Evolutionary conservation across 2,329 filamentous ascomycete genomes (phyloP), one percentile per base, ranked within the genome.

Genomic region (Phaeosphaeriaceae sp.): DNA sequence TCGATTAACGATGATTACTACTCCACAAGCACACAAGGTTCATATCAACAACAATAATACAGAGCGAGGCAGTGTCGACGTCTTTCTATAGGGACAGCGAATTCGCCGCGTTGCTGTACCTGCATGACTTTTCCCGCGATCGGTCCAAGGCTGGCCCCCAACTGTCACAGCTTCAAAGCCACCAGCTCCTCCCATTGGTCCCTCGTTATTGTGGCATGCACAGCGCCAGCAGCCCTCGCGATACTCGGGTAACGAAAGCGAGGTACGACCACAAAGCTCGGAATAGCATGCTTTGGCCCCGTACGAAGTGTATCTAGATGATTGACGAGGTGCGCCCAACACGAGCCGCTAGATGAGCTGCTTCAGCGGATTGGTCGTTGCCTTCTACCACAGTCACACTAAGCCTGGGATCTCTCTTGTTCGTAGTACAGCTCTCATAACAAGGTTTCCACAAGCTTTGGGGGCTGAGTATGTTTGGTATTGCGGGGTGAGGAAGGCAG

Each of bases 211-310:
- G 50, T 52, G 47, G 45, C 52, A 50, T 46, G 47, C 19, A 48
- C 17, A 36, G 21, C 15, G 15, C 20, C 27, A 22, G 36, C 41
- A 24, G 46, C 51, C 51, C 46, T 33, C 24, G 40, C 50, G 44
- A 13, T 25, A 33, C 19, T 36, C n/a, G 31, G 52, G 49, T 48
- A 53, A 48, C 45, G 24, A 61, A 61, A 40, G 56, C 56, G 53
- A 61, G 33, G 44, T 58, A 51, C 51, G 53, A 58, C 45, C 25
- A 56, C 53, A 49, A 50, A 47, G 56, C 51, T 21, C 22, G 21
- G 17, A 24, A 25, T 27, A 27, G 24, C 11, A 48, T 27, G 21
- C 45, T 48, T 48, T 25, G 17, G 45, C 45, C 45, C 24, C 17
- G 0, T n/a, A 9, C 2, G 7, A 27, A 48, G 24, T 11, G 45